A percentile compares a stretch with the other conserved stretches of the same genome.
These are phyloP conservation scores for Pseudopithomyces chartarum DNA, from an alignment of 2,329 filamentous ascomycete species.

Conservation along the genomic window DNA sequence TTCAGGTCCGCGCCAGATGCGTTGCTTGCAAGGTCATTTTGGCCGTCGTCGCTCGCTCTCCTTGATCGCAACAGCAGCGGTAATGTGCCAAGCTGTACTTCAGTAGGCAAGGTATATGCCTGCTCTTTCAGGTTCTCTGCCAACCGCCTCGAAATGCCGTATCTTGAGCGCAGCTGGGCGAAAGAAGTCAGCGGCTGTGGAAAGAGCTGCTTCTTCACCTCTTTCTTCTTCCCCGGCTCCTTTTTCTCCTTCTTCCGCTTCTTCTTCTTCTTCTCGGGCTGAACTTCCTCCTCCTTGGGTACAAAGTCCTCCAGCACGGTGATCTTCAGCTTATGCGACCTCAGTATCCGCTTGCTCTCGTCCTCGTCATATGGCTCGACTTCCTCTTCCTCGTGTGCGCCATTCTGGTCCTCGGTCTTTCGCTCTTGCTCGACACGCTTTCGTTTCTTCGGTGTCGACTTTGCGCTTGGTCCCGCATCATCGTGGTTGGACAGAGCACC, in stretches of 20 bases:
- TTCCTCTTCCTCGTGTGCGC: slow-evolving; percentile 5
- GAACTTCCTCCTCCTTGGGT: slow-evolving; percentile 41
- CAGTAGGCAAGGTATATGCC: slow-evolving; percentile 85
- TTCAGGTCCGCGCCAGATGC: slow-evolving; percentile 27
- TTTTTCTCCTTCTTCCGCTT: slow-evolving; percentile 47
- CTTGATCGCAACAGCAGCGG: slow-evolving; percentile 71
- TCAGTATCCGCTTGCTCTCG: slow-evolving; percentile 74
- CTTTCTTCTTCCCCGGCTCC: slow-evolving; percentile 49
- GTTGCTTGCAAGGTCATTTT: slow-evolving; percentile 4
- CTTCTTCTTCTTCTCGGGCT: slow-evolving; percentile 59
- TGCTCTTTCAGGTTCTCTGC: slow-evolving; percentile 81
- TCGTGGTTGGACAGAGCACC: slow-evolving; percentile 21
- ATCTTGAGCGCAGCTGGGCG: slow-evolving; percentile 69
- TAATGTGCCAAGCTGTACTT: slow-evolving; percentile 87
- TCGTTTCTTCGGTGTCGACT: slow-evolving; percentile 17
- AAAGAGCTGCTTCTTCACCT: slow-evolving; percentile 67
- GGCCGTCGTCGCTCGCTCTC: slow-evolving; percentile 16
- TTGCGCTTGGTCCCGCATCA: slow-evolving; percentile 10
- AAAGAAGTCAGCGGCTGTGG: slow-evolving; percentile 83
- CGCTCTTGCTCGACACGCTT: slow-evolving; percentile 19
- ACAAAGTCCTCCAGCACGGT: slow-evolving; percentile 66
- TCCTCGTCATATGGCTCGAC: slow-evolving; percentile 62
- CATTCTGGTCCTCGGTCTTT: slow-evolving; percentile 4
- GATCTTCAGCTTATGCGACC: slow-evolving; percentile 83
- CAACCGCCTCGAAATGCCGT: slow-evolving; percentile 74